phyloP scores from a whole-genome alignment of 2,329 filamentous ascomycete species.

The Stachybotrys echinatus region DNA sequence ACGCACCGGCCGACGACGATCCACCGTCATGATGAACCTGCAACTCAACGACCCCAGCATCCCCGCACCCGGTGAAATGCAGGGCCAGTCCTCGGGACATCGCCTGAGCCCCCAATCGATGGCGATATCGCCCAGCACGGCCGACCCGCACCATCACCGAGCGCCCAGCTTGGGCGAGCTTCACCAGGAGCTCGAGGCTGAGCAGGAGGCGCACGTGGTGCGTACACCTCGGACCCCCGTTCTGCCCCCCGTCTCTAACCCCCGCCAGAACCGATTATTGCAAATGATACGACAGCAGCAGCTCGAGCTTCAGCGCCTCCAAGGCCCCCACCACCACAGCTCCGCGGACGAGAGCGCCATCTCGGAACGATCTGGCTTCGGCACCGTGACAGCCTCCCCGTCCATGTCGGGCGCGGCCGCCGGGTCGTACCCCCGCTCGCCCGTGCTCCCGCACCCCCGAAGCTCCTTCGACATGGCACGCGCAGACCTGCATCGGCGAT shows the following conservation, averaged over 20 bases:
- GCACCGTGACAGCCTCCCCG: conserved; percentile 16
- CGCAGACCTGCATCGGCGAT: conserved; percentile 50
- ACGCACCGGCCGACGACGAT: conserved; percentile 54
- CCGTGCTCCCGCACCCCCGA: conserved; percentile 43
- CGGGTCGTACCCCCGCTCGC: conserved; percentile 46
- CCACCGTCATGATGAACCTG: conserved; percentile 66
- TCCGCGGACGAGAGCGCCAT: conserved; percentile 43
- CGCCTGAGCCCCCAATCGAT: conserved; percentile 39
- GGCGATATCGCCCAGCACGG: conserved; percentile 39
- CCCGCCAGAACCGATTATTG: conserved; percentile 62
- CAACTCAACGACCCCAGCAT: conserved; percentile 66
- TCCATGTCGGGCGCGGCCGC: conserved; percentile 20
- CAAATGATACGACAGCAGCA: conserved; percentile 74
- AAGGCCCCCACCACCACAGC: conserved; percentile 28
- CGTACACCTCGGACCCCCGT: conserved; percentile 16
- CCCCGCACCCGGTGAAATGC: conserved; percentile 66
- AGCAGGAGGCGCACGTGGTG: conserved; percentile 74
- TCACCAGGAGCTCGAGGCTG: conserved; percentile 73
- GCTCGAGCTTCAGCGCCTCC: conserved; percentile 60
- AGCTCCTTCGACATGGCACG: conserved; percentile 56
- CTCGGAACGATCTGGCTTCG: conserved; percentile 38
- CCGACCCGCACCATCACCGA: conserved; percentile 58
- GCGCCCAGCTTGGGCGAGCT: conserved; percentile 70
- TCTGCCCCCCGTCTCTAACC: conserved; percentile 6
- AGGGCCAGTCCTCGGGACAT: conserved; percentile 33